Evolutionary conservation across 192 early-diverging fungal species (phyloP), one percentile per base, ranked within the genome.

Genomic region (Backusella tarrabulga): DNA sequence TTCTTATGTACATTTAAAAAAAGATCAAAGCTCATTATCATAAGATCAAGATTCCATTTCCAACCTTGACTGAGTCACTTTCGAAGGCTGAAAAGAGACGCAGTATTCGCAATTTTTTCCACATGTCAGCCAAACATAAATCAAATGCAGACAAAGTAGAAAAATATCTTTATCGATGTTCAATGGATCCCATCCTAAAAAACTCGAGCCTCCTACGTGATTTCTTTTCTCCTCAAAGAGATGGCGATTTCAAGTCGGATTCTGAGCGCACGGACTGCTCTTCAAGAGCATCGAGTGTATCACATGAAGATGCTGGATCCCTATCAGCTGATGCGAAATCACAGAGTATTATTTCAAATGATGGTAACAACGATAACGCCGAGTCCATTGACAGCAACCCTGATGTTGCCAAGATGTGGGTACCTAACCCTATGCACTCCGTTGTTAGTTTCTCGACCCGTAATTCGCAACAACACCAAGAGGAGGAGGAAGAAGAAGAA

Each of bases 141-240:
- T 56, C 82, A 21, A 86, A 75, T 44, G 79, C 83, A 8, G 85
- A 85, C 46, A 87, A 87, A 56, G 72, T 87, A 8, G 87, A 88
- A 41, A 68, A 46, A 36, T 88, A 88, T 19, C 72, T 88, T 26
- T 75, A 80, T 21, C 82, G 81, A 42, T 83, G 84, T 23, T 50
- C 85, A 4, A 67, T 71, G 0, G 81, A 88, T 72, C 78, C 75
- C 12, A 68, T 80, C 23, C 60, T 87, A 11, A 74, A 75, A 50
- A 77, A 54, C 26, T 88, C 85, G 0, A 41, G 67, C 21, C 70
- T 85, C 36, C 76, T 88, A 36, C 73, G 80, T 19, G 85, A 87
- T 40, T 88, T 88, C 35, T 56, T 88, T 21, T 71, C 82, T 21
- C 77, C 83, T 9, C 80, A 85, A 56, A 75, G 81, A 71, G 87